Conservation (phyloP, 2,329 filamentous ascomycete genomes). For the Fonsecaea pedrosoi region DNA sequence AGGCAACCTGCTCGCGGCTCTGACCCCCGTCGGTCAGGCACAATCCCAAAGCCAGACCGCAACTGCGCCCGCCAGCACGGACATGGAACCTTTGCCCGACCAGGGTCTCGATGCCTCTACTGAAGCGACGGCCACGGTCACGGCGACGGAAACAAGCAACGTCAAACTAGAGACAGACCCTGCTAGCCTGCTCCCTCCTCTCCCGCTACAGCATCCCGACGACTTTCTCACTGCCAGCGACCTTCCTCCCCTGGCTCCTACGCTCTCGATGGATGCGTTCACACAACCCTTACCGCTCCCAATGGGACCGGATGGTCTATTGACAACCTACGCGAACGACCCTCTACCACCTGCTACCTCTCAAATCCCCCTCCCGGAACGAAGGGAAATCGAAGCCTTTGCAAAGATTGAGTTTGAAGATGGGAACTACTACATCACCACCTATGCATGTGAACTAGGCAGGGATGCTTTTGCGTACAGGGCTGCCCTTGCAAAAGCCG, state of each 20-base stretch:
- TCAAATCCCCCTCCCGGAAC: constrained; percentile 30
- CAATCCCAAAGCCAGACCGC: constrained; percentile 21
- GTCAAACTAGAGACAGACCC: constrained; percentile 10
- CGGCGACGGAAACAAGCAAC: constrained; percentile 17
- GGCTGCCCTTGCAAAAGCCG: constrained; percentile 54
- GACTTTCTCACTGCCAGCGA: constrained; percentile 23
- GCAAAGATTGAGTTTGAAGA: constrained; percentile 70
- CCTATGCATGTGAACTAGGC: constrained; percentile 67
- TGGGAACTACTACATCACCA: constrained; percentile 70
- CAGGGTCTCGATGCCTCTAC: constrained; percentile 3
- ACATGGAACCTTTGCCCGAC: constrained; percentile 5
- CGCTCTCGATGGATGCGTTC: constrained; percentile 16
- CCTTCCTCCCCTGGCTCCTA: constrained; percentile 16
- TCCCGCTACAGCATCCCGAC: constrained; percentile 25
- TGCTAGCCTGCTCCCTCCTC: constrained; percentile 26
- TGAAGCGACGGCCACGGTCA: background rate
- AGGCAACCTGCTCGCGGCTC: constrained; percentile 34
- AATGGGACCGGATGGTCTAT: constrained; percentile 1
- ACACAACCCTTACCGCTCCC: constrained; percentile 14
- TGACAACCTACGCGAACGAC: constrained; percentile 18
- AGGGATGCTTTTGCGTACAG: constrained; percentile 63
- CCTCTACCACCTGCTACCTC: constrained; percentile 26
- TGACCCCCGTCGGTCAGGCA: constrained; percentile 30
- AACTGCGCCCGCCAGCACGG: constrained; percentile 8
- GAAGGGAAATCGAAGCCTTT: constrained; percentile 60